Percentiles rank a stretch among this genome's conserved stretches.
Conservation (phyloP, 108 stramenopile genomes). For the Nitzschia palea region DNA sequence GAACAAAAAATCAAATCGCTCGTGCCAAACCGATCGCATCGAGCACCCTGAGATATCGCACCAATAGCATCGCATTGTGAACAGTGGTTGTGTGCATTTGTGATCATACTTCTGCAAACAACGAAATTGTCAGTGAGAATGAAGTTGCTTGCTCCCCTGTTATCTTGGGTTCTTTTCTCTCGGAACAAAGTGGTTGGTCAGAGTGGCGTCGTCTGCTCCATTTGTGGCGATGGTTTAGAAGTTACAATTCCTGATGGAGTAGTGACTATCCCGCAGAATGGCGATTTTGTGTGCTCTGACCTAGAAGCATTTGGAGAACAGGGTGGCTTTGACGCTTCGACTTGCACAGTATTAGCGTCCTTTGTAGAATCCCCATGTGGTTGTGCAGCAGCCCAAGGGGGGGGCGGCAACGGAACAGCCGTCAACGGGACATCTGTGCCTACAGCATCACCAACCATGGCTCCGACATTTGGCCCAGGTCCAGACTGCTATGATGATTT, state of each 20-base stretch:
- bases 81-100: no score
- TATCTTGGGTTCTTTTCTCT: background rate
- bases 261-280: background rate
- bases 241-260: slow-evolving; percentile 10
- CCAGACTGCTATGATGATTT: slow-evolving; percentile 21
- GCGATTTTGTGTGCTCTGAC: background rate
- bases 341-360: background rate
- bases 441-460: background rate
- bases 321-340: background rate
- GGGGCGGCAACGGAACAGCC: background rate
- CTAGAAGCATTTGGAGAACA: background rate
- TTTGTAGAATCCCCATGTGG: slow-evolving; percentile 13
- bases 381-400: no score
- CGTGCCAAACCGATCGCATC: no score
- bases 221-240: slow-evolving; percentile 24
- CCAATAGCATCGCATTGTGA: no score
- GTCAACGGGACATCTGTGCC: background rate
- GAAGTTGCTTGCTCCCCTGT: background rate
- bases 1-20: no score
- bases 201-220: background rate
- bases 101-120: no score
- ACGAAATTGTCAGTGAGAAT: no score
- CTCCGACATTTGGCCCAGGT: slow-evolving; percentile 10
- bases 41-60: no score
- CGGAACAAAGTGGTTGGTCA: background rate